These are phyloP conservation scores for Flaveria trinervia DNA, from an alignment of 129 eudicot genomes.

Conservation along the genomic window DNA sequence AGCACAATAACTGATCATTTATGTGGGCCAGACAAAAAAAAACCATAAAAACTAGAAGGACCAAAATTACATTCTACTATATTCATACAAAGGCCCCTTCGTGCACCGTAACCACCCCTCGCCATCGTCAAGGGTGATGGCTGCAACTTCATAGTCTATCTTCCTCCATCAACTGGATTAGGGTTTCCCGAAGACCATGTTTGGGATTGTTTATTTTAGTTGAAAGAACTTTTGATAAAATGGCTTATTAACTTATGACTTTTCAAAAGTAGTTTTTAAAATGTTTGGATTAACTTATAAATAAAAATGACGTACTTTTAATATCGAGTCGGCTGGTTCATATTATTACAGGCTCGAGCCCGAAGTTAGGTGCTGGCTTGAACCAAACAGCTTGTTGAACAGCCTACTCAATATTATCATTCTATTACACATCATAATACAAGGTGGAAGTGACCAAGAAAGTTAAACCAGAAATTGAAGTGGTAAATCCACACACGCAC, in stretches of 20 bases:
- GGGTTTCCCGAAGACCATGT: conserved; percentile 46
- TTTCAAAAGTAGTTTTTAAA: too few species aligned
- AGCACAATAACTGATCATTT: too few species aligned
- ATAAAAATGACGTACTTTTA: too few species aligned
- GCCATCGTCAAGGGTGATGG: background rate
- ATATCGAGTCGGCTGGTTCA: background rate
- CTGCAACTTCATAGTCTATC: background rate
- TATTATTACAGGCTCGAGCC: background rate
- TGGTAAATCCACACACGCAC: background rate
- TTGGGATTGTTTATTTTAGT: too few species aligned
- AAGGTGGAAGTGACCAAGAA: background rate
- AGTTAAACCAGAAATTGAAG: background rate
- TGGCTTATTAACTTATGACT: too few species aligned
- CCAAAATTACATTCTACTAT: background rate
- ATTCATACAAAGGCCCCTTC: conserved; percentile 2
- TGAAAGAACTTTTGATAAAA: too few species aligned
- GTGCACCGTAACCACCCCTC: too few species aligned
- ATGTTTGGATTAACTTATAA: too few species aligned
- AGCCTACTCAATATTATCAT: background rate
- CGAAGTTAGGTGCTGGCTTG: background rate
- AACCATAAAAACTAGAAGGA: background rate
- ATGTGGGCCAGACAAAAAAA: background rate
- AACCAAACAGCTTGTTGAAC: background rate
- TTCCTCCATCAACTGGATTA: conserved; percentile 22
- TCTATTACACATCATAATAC: background rate